phyloP scores from a whole-genome alignment of 129 eudicot genomes.

The Cynara cardunculus region DNA sequence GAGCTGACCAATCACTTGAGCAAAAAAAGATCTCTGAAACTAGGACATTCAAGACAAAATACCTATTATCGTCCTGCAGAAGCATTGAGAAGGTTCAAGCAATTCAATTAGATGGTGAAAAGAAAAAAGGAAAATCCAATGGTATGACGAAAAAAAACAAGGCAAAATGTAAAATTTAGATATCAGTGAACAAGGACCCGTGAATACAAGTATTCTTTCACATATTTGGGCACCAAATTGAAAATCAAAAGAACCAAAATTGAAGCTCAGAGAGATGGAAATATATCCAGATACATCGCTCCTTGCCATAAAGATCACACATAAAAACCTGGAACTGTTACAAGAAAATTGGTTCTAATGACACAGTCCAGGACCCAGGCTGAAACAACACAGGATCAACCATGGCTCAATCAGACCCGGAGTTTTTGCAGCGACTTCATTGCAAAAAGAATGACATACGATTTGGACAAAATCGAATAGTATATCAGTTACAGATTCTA shows the following conservation, averaged over 20 bases:
- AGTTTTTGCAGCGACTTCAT: background rate
- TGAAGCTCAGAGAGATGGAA: background rate
- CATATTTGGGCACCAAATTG: background rate
- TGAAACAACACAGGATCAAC: background rate
- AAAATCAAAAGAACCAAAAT: background rate
- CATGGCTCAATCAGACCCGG: background rate
- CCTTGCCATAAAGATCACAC: background rate
- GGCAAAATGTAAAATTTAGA: background rate
- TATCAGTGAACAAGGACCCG: background rate
- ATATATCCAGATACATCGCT: background rate
- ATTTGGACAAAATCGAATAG: too few species aligned
- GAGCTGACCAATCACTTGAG: conserved; percentile 44
- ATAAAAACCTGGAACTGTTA: background rate
- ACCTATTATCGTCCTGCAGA: conserved; percentile 70
- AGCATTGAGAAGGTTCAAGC: conserved; percentile 2
- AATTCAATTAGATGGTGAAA: conserved; percentile 8
- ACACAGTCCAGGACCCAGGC: background rate
- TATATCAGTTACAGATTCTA: too few species aligned
- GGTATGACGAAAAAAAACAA: background rate
- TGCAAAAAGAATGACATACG: too few species aligned
- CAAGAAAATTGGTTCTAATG: background rate
- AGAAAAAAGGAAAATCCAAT: background rate
- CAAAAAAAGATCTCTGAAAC: conserved; percentile 60
- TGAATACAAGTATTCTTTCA: background rate
- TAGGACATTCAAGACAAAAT: conserved; percentile 54